phyloP scores from a whole-genome alignment of 2,329 filamentous ascomycete species.

The Microcyclosporella mali region DNA sequence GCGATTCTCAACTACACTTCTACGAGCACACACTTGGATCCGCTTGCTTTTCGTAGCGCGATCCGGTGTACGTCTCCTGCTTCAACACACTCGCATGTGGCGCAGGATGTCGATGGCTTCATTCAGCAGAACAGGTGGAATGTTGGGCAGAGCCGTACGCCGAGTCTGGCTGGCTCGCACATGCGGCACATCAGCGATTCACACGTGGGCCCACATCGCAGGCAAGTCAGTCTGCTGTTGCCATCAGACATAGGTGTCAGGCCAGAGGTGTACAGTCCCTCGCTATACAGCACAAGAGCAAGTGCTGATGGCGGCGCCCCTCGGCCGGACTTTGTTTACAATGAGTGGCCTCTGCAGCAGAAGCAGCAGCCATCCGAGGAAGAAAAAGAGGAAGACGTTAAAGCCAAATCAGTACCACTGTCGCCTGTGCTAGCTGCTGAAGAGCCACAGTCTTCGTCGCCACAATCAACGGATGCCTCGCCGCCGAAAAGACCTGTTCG shows the following conservation, averaged over 20 bases:
- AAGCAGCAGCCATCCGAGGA: neutral
- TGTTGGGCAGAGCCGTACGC: slow-evolving; percentile 1
- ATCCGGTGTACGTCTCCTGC: slow-evolving; percentile 3
- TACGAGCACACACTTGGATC: slow-evolving; percentile 4
- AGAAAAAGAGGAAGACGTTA: neutral
- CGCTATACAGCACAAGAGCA: slow-evolving; percentile 5
- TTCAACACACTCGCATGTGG: neutral
- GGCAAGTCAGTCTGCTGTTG: neutral
- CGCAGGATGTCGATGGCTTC: slow-evolving; percentile 1
- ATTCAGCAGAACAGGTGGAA: slow-evolving; percentile 4
- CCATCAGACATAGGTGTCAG: neutral
- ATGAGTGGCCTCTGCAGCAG: slow-evolving; percentile 9
- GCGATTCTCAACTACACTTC: neutral
- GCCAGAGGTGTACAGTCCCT: slow-evolving; percentile 4
- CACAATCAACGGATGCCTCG: slow-evolving; percentile 4
- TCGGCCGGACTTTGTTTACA: slow-evolving; percentile 4
- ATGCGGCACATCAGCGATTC: too few species aligned
- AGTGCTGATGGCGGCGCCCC: slow-evolving; percentile 1
- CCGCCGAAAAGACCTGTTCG: slow-evolving; percentile 20
- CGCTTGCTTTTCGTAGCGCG: slow-evolving; percentile 1
- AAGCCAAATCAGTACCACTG: neutral
- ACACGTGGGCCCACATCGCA: neutral
- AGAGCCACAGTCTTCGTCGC: slow-evolving; percentile 2
- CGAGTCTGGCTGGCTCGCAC: neutral
- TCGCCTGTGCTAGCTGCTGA: neutral